Base-by-base conservation (phyloP, 495 filamentous ascomycete species). In the Elaphomyces granulatus region DNA sequence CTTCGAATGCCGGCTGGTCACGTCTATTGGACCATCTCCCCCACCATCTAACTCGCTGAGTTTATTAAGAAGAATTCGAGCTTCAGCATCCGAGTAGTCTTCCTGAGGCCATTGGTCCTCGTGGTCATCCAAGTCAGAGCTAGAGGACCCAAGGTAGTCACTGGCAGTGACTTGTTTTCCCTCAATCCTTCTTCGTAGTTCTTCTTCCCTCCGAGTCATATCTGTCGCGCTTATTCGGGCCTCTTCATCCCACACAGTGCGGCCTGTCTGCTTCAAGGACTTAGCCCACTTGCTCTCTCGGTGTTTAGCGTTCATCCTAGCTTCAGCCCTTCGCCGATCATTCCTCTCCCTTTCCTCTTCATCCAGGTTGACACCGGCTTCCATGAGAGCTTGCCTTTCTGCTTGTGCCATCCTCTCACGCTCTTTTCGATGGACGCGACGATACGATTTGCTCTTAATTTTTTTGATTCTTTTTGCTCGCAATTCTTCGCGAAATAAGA, bases 251-350 rank as follows among this genome's bases (percentile, higher is more conserved):
- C 85, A 90, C 3, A 76, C 74, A 14, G 76, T 77, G 32, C 82
- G 75, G 6, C 81, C 80, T 33, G 72, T 81, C 43, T 83, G 72
- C 52, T 87, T 90, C 45, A 87, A 65, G 38, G 75, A 75, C 65
- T 94, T 95, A 8, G 88, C 87, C 86, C 88, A 98, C 49, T 83
- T 93, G 63, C 87, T 94, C 26, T 93, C 83, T 39, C 77, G 70
- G 59, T 95, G 87, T 45, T 84, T 81, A 9, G 78, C 74, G 18
- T 86, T 81, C 79, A 98, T 92, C 47, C 90, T 67, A 51, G 88
- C 87, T 56, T 81, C 74, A 3, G 90, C 90, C 47, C 90, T 68
- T 44, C 74, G 71, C 15, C 87, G 72, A 50, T 94, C 86, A 38
- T 76, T 77, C 38, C 69, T 65, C 51, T 94, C 86, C 33, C 75